A percentile compares a stretch with the other conserved stretches of the same genome.
Conservation (phyloP, 2,329 filamentous ascomycete genomes). For the Sporothrix dimorphospora region DNA sequence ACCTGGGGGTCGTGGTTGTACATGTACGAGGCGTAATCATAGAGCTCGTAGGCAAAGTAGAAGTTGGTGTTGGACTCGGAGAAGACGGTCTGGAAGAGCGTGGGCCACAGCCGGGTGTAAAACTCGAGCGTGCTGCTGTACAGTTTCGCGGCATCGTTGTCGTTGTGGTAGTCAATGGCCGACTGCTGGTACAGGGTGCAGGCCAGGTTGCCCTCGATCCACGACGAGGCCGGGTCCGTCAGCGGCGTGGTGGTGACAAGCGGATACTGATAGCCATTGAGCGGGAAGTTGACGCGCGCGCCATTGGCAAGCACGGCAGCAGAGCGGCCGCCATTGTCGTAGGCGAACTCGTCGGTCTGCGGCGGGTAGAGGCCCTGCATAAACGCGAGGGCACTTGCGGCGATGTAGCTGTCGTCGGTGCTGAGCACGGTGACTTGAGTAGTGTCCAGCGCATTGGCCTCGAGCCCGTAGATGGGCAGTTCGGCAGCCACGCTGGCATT, state of each 20-base stretch:
- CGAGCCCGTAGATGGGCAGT: constrained; percentile 49
- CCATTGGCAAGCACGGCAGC: constrained; percentile 44
- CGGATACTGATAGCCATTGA: constrained; percentile 81
- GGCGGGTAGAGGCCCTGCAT: constrained; percentile 86
- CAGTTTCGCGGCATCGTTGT: constrained; percentile 31
- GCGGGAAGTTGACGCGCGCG: constrained; percentile 63
- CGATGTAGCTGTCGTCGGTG: constrained; percentile 53
- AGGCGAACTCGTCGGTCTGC: constrained; percentile 46
- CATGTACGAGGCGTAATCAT: constrained; percentile 59
- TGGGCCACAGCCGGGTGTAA: constrained; percentile 49
- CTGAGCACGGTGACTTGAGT: constrained; percentile 49
- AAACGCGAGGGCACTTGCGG: constrained; percentile 74
- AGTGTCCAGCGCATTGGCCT: constrained; percentile 52
- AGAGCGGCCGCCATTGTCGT: constrained; percentile 43
- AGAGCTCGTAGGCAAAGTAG: constrained; percentile 56
- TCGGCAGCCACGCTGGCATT: constrained; percentile 35
- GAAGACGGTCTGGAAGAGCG: constrained; percentile 47
- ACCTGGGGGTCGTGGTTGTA: constrained; percentile 55
- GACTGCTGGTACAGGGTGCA: constrained; percentile 47
- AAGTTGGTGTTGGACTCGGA: constrained; percentile 45
- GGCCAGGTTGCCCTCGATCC: constrained; percentile 47
- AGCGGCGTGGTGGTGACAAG: constrained; percentile 50
- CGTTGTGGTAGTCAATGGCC: constrained; percentile 36
- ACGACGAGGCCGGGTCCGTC: constrained; percentile 49
- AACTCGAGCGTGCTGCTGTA: constrained; percentile 41